Evolutionary conservation across 2,329 filamentous ascomycete species (phyloP), one percentile per base, ranked within the genome.

Genomic region (Cordyceps fumosorosea): DNA sequence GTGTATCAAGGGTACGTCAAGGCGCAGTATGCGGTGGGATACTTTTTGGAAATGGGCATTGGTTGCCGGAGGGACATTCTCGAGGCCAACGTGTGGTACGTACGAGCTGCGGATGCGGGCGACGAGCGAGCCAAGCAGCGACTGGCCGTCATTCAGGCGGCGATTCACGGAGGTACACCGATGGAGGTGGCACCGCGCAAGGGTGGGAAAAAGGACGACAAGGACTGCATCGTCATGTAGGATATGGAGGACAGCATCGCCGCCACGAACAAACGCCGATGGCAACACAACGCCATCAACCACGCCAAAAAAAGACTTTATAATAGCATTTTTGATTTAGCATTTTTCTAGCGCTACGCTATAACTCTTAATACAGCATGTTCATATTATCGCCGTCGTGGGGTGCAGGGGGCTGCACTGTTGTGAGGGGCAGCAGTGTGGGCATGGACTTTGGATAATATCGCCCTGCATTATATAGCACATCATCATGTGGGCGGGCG

Each of bases 31-130:
- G 91, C 95, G 0, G 86, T 96, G 24, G 95, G 92, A 51, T 98
- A 97, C 76, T 99, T 99, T 73, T 97, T 93, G 5, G 95, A 99
- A 74, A 96, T 96, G 90, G 95, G 95, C 65, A 97, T 99, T 68
- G 95, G 95, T 56, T 97, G 92, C 74, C 89, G 92, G 44, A 87
- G 91, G 55, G 95, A 99, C 73, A 87, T 93, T n/a, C 83, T 99
- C 50, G 93, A 97, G 74, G 93, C 95, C 67, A 99, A 99, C 71
- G 90, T 96, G 37, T 98, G 93, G 93, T 99, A 99, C 73, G 93
- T 99, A 67, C 91, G 90, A 75, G 95, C 95, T 5, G 93, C 95
- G 18, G 93, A 96, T 67, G 85, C 91, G 56, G 95, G 93, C 53
- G 93, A 98, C 70, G 90, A 95, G 69, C 86, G 92, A 63, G 95